These are phyloP conservation scores for Gillenia trifoliata DNA, from an alignment of 306 rosid genomes.

Conservation along the genomic window DNA sequence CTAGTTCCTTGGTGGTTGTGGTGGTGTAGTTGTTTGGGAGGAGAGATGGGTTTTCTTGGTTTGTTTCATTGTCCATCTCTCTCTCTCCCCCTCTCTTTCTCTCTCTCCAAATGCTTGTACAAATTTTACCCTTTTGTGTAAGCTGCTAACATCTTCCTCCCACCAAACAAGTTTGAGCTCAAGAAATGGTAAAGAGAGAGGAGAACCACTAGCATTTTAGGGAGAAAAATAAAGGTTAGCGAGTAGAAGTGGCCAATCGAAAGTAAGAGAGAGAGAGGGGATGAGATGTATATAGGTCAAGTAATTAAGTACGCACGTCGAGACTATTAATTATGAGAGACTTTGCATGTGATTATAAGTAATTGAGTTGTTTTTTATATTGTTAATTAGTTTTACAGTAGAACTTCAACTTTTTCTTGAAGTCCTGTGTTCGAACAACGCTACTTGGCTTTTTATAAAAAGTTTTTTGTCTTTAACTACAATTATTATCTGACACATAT, in stretches of 20 bases:
- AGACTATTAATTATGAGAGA: too few relatives aligned
- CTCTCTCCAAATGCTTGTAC: constrained; percentile 24
- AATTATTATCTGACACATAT: neutral
- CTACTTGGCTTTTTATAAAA: neutral
- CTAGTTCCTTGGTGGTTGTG: constrained; percentile 28
- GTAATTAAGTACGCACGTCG: too few relatives aligned
- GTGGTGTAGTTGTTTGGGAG: constrained; percentile 28
- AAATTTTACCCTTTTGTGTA: constrained; percentile 26
- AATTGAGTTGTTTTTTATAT: too few relatives aligned
- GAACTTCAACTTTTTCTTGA: too few relatives aligned
- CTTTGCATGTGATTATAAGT: too few relatives aligned
- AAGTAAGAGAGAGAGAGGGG: constrained; percentile 6
- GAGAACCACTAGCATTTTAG: constrained; percentile 59
- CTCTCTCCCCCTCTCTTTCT: neutral
- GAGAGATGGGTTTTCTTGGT: constrained; percentile 46
- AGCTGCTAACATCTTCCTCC: constrained; percentile 63
- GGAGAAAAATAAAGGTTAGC: constrained; percentile 21
- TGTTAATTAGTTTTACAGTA: too few relatives aligned
- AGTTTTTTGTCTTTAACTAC: too few relatives aligned
- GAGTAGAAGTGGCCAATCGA: constrained; percentile 27
- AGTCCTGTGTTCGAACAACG: too few relatives aligned
- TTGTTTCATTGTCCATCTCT: constrained; percentile 56
- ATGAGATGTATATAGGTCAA: too few relatives aligned
- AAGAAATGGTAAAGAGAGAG: constrained; percentile 23
- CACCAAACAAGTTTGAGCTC: constrained; percentile 16